These are phyloP conservation scores for Aspergillus nomiae DNA, from an alignment of 2,329 filamentous ascomycete species.

Conservation along the genomic window DNA sequence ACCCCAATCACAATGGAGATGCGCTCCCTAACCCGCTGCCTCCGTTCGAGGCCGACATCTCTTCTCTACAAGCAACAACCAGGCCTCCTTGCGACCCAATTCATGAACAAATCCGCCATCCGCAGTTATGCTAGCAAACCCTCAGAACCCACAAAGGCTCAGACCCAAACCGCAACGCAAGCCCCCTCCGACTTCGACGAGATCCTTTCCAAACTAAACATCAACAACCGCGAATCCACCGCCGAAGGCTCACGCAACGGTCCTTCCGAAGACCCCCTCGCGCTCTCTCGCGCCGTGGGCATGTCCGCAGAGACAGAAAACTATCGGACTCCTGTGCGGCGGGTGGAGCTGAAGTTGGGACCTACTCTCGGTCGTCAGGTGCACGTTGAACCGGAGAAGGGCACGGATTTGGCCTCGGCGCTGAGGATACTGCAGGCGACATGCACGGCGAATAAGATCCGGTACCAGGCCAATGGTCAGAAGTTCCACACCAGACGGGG, in stretches of 20 bases:
- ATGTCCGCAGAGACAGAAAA: constrained; percentile 20
- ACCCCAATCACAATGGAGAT: constrained; percentile 30
- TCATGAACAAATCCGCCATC: constrained; percentile 12
- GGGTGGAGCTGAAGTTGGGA: constrained; percentile 38
- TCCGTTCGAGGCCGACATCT: constrained; percentile 34
- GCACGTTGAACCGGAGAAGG: constrained; percentile 36
- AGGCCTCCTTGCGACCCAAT: constrained; percentile 14
- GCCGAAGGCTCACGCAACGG: constrained; percentile 1
- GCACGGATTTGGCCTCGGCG: constrained; percentile 32
- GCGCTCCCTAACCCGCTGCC: constrained; percentile 33
- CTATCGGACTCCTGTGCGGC: constrained; percentile 23
- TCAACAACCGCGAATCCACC: constrained; percentile 17
- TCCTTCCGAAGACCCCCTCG: constrained; percentile 16
- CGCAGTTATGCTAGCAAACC: constrained; percentile 9
- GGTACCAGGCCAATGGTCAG: constrained; percentile 34
- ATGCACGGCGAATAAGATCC: constrained; percentile 37
- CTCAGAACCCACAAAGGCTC: constrained; percentile 6
- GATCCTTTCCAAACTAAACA: constrained; percentile 36
- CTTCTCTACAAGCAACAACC: constrained; percentile 22
- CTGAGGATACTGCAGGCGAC: constrained; percentile 29
- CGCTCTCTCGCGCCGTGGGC: constrained; percentile 25
- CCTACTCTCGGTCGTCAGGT: constrained; percentile 40
- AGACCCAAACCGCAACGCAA: constrained; percentile 1
- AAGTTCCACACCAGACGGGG: constrained; percentile 46
- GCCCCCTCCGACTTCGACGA: constrained; percentile 30